A percentile compares a stretch with the other conserved stretches of the same genome.
Evolutionary conservation across 305 asterid species (phyloP).

Genomic region (Fraxinus angustifolia): DNA sequence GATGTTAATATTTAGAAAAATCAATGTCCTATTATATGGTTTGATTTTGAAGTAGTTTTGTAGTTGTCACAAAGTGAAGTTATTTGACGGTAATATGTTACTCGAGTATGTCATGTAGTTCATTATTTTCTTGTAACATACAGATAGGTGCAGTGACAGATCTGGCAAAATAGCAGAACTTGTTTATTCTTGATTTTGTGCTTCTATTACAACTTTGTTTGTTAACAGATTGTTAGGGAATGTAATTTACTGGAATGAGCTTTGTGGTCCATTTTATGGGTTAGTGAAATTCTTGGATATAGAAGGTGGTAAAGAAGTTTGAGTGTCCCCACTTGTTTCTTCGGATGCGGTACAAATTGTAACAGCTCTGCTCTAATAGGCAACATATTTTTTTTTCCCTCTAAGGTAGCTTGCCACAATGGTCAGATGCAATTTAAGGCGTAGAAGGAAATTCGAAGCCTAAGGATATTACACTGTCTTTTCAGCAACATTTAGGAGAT

Average conservation of each 20-base stretch:
- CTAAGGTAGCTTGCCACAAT: not conserved
- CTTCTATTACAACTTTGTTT: conserved; percentile 8
- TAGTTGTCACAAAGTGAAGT: conserved; percentile 1
- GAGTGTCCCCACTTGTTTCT: conserved; percentile 16
- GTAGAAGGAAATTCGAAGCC: not conserved
- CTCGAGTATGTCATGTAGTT: not conserved
- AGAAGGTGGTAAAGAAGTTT: not conserved
- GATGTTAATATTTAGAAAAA: not conserved
- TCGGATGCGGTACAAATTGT: not conserved
- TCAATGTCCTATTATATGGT: conserved; percentile 2
- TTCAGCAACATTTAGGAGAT: not conserved
- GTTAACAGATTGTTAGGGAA: not conserved
- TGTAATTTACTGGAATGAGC: conserved; percentile 9
- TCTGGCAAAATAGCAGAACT: not conserved
- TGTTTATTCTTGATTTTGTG: not conserved
- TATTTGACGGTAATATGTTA: not conserved
- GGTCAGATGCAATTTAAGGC: not conserved
- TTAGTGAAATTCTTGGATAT: not conserved
- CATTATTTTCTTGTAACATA: not conserved
- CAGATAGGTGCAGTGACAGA: conserved; percentile 13
- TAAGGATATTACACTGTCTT: not conserved
- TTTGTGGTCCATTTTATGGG: not conserved
- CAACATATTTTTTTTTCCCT: not conserved
- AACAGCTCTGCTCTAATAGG: not conserved
- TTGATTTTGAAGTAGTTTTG: conserved; percentile 24